phyloP scores from a whole-genome alignment of 257 asterid genomes.

The Nicotiana tomentosiformis region DNA sequence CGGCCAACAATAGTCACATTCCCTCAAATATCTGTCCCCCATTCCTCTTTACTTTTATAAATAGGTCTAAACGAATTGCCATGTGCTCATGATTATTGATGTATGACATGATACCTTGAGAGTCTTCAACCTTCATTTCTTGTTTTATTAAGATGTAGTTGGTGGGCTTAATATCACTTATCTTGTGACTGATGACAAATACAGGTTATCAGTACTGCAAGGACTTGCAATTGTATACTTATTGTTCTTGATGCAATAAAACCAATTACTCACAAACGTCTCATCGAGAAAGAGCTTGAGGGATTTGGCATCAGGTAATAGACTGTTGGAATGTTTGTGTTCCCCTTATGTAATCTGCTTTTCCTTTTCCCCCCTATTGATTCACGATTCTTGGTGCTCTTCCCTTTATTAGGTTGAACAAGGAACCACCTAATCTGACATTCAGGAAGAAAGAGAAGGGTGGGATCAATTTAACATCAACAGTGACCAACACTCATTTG shows the following conservation, averaged over 20 bases:
- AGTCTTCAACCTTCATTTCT: neutral
- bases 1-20: neutral
- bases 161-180: neutral
- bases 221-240: slow-evolving; percentile 92
- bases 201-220: slow-evolving; percentile 97
- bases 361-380: neutral
- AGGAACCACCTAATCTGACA: slow-evolving; percentile 92
- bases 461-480: slow-evolving; percentile 91
- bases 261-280: slow-evolving; percentile 94
- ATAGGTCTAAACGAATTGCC: neutral
- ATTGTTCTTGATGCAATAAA: slow-evolving; percentile 98
- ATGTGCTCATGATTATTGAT: neutral
- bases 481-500: slow-evolving; percentile 66
- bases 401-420: slow-evolving; percentile 56
- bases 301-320: slow-evolving; percentile 95
- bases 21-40: neutral
- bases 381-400: neutral
- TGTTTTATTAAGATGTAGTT: neutral
- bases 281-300: slow-evolving; percentile 96
- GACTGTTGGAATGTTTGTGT: neutral
- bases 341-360: neutral
- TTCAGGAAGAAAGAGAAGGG: slow-evolving; percentile 95
- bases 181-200: slow-evolving; percentile 18
- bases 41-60: neutral
- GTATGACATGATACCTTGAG: neutral